Conservation (phyloP, 768 basidiomycete species). For the Phylloporus rhodoxanthus region DNA sequence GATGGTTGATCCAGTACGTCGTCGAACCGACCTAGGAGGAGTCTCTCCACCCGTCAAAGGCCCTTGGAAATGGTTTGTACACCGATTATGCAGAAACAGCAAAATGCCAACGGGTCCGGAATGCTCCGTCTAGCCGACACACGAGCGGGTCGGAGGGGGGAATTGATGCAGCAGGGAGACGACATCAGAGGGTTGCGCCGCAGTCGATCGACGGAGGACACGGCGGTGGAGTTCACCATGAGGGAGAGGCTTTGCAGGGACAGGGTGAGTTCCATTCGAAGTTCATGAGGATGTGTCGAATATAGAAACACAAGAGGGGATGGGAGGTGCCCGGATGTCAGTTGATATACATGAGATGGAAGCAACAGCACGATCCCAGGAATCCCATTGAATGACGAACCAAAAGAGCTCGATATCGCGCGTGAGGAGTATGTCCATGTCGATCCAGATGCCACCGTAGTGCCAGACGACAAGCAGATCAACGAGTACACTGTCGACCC, state of each 20-base stretch:
- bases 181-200: conserved; percentile 15
- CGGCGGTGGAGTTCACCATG: neutral
- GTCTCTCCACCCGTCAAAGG: too few species aligned
- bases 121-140: too few species aligned
- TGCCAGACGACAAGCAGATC: too few species aligned
- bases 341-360: neutral
- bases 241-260: neutral
- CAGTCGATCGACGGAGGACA: neutral
- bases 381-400: conserved; percentile 58
- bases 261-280: neutral
- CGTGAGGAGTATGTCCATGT: too few species aligned
- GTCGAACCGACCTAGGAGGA: too few species aligned
- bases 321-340: conserved; percentile 1
- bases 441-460: too few species aligned
- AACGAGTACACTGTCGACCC: too few species aligned
- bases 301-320: conserved; percentile 34
- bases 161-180: conserved; percentile 56
- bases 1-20: neutral
- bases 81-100: too few species aligned
- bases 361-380: too few species aligned
- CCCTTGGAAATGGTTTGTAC: too few species aligned
- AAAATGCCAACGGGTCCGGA: too few species aligned
- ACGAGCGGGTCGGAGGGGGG: conserved; percentile 41
- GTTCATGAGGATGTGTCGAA: conserved; percentile 64
- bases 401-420: conserved; percentile 73